These are phyloP conservation scores for Tylopilus sp. DNA, from an alignment of 768 basidiomycete genomes.

Conservation along the genomic window DNA sequence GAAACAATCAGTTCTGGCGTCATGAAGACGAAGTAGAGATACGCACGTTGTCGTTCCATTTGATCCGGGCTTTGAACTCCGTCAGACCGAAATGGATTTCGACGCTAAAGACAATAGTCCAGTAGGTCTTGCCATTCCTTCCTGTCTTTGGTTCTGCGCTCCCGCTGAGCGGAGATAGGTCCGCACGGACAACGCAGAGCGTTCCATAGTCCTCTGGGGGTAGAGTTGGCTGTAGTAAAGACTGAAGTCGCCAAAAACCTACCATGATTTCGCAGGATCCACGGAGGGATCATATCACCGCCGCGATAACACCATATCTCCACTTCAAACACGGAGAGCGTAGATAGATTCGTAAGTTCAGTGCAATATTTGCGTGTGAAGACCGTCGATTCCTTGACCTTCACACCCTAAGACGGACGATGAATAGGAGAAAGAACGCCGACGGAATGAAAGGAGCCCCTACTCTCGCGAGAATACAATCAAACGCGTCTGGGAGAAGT, in stretches of 20 bases:
- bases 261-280: constrained; percentile 62
- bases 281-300: constrained; percentile 65
- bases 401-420: constrained; percentile 46
- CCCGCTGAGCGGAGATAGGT: constrained; percentile 66
- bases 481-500: constrained; percentile 78
- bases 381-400: constrained; percentile 78
- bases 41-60: constrained; percentile 76
- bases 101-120: constrained; percentile 82
- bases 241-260: neutral
- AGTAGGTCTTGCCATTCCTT: constrained; percentile 66
- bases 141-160: constrained; percentile 69
- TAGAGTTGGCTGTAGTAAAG: neutral
- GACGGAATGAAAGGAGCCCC: constrained; percentile 23
- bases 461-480: constrained; percentile 72
- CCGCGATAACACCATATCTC: constrained; percentile 84
- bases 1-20: neutral
- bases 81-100: constrained; percentile 83
- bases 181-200: constrained; percentile 73
- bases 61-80: constrained; percentile 78
- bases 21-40: neutral
- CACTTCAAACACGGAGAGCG: constrained; percentile 77
- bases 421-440: constrained; percentile 6
- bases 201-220: constrained; percentile 66
- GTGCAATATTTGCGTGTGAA: constrained; percentile 82
- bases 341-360: constrained; percentile 70